Percentiles rank a stretch among this genome's conserved stretches.
Evolutionary conservation across 495 filamentous ascomycete genomes (phyloP).

Genomic region (Bathelium albidoporum): DNA sequence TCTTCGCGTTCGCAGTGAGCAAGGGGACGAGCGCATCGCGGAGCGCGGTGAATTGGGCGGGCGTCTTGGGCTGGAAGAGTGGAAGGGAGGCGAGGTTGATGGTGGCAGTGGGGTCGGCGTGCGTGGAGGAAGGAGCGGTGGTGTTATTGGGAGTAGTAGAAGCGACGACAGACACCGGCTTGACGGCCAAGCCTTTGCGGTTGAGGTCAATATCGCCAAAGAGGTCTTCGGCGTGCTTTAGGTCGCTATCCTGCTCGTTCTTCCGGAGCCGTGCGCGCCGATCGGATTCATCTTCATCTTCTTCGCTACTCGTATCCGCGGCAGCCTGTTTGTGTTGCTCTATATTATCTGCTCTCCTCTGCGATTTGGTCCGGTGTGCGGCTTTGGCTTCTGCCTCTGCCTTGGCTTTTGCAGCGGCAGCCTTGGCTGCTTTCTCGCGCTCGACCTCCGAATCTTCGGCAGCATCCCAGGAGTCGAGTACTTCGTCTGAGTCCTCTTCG

Average conservation of each 20-base stretch:
- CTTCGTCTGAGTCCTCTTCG: conserved; percentile 82
- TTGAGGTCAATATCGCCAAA: conserved; percentile 63
- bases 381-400: conserved; percentile 85
- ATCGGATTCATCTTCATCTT: conserved; percentile 59
- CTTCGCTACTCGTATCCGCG: conserved; percentile 49
- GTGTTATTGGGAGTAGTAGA: not conserved
- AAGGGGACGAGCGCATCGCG: conserved; percentile 67
- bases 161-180: conserved; percentile 47
- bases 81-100: conserved; percentile 69
- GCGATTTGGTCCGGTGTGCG: conserved; percentile 78
- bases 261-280: conserved; percentile 60
- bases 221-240: conserved; percentile 84
- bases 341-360: conserved; percentile 49
- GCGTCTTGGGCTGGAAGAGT: conserved; percentile 82
- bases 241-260: conserved; percentile 78
- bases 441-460: conserved; percentile 96
- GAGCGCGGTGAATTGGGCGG: conserved; percentile 68
- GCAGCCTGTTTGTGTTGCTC: conserved; percentile 41
- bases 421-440: conserved; percentile 84
- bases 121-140: conserved; percentile 34
- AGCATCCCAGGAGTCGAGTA: conserved; percentile 94
- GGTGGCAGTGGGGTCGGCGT: conserved; percentile 60
- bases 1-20: conserved; percentile 63
- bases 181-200: conserved; percentile 34
- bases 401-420: conserved; percentile 75